Conservation (phyloP, 345 rosid genomes). For the Acer saccharum region DNA sequence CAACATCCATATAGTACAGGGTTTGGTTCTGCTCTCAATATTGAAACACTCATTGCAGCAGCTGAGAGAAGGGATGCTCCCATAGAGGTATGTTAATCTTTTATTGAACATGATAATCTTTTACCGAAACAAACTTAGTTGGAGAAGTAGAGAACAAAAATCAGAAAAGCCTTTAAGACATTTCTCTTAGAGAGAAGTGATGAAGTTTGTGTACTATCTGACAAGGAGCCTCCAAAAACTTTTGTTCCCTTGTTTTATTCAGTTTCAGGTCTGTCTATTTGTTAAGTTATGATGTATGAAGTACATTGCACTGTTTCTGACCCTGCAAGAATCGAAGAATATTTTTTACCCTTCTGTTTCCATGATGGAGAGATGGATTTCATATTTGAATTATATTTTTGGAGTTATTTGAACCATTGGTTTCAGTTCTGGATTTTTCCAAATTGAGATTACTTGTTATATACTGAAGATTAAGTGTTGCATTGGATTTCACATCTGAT, state of each 20-base stretch:
- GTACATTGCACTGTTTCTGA: not conserved
- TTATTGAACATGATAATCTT: not conserved
- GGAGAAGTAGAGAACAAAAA: not conserved
- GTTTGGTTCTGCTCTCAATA: conserved; percentile 95
- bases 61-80: conserved; percentile 91
- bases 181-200: not conserved
- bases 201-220: not conserved
- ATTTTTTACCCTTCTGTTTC: not conserved
- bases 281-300: not conserved
- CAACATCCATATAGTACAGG: conserved; percentile 39
- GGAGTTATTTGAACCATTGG: not conserved
- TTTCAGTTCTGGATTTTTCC: not conserved
- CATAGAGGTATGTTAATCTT: conserved; percentile 62
- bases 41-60: conserved; percentile 94
- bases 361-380: not conserved
- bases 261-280: not conserved
- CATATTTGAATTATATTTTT: not conserved
- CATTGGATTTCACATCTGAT: not conserved
- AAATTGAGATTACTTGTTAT: not conserved
- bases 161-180: conserved; percentile 1
- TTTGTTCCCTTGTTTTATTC: not conserved
- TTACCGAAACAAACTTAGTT: not conserved
- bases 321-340: not conserved
- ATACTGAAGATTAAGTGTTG: conserved; percentile 1
- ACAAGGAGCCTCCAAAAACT: not conserved